Evolutionary conservation across 208 protist genomes (phyloP).

Genomic region (Leptomonas pyrrhocoris): DNA sequence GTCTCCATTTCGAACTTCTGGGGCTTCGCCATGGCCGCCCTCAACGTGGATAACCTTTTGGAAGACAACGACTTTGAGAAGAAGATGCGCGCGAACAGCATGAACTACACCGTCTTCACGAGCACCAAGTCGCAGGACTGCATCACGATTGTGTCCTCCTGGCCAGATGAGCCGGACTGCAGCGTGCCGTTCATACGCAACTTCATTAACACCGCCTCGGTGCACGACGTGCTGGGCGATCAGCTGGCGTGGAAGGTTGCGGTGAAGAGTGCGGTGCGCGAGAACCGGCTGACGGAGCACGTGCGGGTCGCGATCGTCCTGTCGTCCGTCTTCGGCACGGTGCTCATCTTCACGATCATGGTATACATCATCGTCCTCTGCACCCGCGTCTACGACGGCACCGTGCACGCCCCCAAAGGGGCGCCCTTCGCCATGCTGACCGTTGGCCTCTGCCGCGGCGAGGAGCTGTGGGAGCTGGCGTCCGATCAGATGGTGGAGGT

Average conservation of each 20-base stretch:
- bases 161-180: conserved; percentile 8
- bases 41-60: conserved; percentile 50
- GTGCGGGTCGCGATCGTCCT: conserved; percentile 30
- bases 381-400: conserved; percentile 61
- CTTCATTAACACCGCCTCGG: conserved; percentile 25
- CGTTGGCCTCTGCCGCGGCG: conserved; percentile 63
- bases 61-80: conserved; percentile 6
- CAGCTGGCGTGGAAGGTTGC: conserved; percentile 35
- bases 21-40: conserved; percentile 58
- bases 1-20: conserved; percentile 53
- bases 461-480: conserved; percentile 72
- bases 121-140: background rate
- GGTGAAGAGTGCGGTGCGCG: conserved; percentile 27
- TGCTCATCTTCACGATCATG: conserved; percentile 34
- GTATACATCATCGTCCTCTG: conserved; percentile 38
- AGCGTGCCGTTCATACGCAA: conserved; percentile 1
- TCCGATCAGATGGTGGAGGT: conserved; percentile 62
- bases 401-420: conserved; percentile 59
- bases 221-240: conserved; percentile 30
- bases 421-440: conserved; percentile 78
- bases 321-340: conserved; percentile 32
- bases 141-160: conserved; percentile 22
- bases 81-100: conserved; percentile 12
- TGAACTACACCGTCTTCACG: conserved; percentile 31
- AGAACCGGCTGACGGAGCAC: conserved; percentile 15